Conservation (phyloP, 305 asterid species). For the Ruellia speciosa region DNA sequence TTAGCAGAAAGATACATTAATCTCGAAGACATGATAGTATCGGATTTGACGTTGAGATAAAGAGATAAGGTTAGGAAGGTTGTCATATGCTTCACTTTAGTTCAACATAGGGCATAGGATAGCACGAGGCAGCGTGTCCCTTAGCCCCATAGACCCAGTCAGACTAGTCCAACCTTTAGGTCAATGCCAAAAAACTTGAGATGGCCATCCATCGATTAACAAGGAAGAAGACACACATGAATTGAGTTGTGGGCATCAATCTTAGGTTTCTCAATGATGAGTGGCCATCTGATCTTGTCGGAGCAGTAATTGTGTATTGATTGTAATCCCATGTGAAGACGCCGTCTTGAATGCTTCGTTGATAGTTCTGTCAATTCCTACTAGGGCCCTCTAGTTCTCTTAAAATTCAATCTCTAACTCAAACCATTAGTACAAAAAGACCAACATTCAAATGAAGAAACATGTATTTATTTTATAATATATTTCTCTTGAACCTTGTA, state of each 20-base stretch:
- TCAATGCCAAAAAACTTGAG: background rate
- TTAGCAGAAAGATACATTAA: background rate
- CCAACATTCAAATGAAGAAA: no score
- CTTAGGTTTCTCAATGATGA: slow-evolving; percentile 18
- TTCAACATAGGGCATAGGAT: slow-evolving; percentile 22
- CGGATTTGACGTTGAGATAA: background rate
- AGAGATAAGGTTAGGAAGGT: background rate
- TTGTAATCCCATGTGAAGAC: background rate
- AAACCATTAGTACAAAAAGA: slow-evolving; percentile 1
- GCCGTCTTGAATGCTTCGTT: slow-evolving; percentile 23
- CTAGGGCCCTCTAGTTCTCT: slow-evolving; percentile 15
- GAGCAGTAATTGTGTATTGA: slow-evolving; percentile 17
- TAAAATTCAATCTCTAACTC: slow-evolving; percentile 14
- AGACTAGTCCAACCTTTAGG: background rate
- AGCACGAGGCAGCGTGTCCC: slow-evolving; percentile 33
- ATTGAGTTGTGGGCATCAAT: background rate
- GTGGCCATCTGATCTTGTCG: slow-evolving; percentile 23
- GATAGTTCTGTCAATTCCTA: slow-evolving; percentile 31
- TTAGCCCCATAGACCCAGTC: background rate
- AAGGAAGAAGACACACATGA: background rate
- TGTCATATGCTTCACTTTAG: slow-evolving; percentile 28
- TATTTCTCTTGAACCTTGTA: background rate
- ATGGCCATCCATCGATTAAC: no score
- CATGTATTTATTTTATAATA: no score
- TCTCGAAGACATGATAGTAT: background rate